These are phyloP conservation scores for Chlorella sp. DNA, from an alignment of 139 green algal genomes.

Conservation along the genomic window DNA sequence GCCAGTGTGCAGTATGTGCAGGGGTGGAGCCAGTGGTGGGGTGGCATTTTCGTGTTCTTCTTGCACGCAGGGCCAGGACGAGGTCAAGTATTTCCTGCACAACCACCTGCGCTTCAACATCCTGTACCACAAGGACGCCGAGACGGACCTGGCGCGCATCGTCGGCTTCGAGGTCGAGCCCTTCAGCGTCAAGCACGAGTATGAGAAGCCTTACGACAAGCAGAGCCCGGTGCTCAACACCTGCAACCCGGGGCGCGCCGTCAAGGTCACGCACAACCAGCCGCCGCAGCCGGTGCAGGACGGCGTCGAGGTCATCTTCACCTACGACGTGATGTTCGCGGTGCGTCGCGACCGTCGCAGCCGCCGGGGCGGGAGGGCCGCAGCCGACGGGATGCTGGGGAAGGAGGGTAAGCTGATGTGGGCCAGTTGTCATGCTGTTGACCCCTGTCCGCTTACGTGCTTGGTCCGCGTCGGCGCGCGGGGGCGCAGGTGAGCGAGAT, in stretches of 20 bases:
- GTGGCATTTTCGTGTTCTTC: no score
- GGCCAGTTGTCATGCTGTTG: no score
- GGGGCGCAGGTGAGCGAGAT: slow-evolving; percentile 73
- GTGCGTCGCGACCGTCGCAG: slow-evolving; percentile 20
- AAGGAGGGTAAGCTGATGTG: no score
- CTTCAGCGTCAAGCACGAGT: slow-evolving; percentile 86
- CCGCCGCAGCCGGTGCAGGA: slow-evolving; percentile 72
- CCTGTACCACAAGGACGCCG: slow-evolving; percentile 86
- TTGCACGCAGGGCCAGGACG: slow-evolving; percentile 41
- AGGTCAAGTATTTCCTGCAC: slow-evolving; percentile 81
- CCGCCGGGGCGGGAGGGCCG: neutral
- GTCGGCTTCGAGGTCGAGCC: slow-evolving; percentile 98
- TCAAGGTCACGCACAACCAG: slow-evolving; percentile 71
- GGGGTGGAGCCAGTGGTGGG: no score
- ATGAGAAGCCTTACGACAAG: slow-evolving; percentile 71
- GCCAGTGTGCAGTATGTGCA: no score
- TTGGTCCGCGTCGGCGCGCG: no score
- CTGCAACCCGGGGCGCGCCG: slow-evolving; percentile 78
- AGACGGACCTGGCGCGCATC: slow-evolving; percentile 79
- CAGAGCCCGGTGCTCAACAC: slow-evolving; percentile 69
- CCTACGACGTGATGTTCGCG: slow-evolving; percentile 92
- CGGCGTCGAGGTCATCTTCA: slow-evolving; percentile 91
- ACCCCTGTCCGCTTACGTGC: no score
- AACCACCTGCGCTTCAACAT: slow-evolving; percentile 98
- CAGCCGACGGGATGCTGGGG: no score